phyloP scores from a whole-genome alignment of 257 asterid species.

The Knoxia roxburghii region DNA sequence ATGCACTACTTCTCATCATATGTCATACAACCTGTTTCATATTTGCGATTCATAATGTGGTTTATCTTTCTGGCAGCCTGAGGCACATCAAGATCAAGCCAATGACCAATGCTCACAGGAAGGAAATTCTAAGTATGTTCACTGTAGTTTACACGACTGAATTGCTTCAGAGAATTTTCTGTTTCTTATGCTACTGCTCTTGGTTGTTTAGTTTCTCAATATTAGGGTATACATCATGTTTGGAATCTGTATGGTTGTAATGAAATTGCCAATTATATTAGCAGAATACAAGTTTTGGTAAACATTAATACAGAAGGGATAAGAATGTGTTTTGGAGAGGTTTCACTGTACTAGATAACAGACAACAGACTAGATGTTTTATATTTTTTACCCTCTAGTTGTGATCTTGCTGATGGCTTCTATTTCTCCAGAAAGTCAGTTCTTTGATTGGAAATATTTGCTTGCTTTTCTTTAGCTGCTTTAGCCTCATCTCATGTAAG shows the following conservation, averaged over 20 bases:
- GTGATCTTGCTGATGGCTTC: neutral
- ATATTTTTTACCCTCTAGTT: neutral
- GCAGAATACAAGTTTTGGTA: neutral
- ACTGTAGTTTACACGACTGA: slow-evolving; percentile 14
- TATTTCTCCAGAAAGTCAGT: no score
- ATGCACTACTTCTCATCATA: slow-evolving; percentile 12
- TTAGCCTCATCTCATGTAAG: neutral
- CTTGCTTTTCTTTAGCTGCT: neutral
- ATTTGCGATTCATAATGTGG: neutral
- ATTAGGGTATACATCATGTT: neutral
- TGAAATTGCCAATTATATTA: neutral
- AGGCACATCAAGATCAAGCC: slow-evolving; percentile 42
- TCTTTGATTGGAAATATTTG: neutral
- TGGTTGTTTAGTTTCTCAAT: neutral
- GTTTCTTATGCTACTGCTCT: neutral
- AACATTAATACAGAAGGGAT: neutral
- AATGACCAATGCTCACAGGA: slow-evolving; percentile 43
- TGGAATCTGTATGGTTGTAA: neutral
- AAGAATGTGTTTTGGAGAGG: neutral
- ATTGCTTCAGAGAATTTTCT: slow-evolving; percentile 18
- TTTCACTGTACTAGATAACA: neutral
- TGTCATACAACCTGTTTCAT: neutral
- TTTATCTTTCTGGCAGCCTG: slow-evolving; percentile 58
- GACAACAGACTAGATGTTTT: no score
- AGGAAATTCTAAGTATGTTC: slow-evolving; percentile 66